Conservation (phyloP, 805 yeast species). For the Sugiyamaella americana region DNA sequence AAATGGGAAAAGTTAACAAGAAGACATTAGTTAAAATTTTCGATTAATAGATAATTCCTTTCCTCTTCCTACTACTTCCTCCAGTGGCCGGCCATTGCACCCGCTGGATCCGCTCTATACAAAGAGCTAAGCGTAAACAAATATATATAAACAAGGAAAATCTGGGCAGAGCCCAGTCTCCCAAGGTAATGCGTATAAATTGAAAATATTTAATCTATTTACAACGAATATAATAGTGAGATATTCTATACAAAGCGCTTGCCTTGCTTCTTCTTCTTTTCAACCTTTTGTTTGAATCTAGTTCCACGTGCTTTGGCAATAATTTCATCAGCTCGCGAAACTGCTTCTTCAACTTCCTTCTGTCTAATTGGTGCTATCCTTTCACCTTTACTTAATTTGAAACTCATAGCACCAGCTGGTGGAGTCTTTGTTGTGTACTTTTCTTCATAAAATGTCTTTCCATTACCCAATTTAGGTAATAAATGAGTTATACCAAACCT, state of each 20-base stretch:
- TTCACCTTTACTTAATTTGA: conserved; percentile 80
- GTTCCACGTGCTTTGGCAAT: conserved; percentile 60
- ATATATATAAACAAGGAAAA: no score
- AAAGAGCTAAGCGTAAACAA: no score
- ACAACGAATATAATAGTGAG: background rate
- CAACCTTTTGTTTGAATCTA: conserved; percentile 41
- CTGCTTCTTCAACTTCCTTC: conserved; percentile 57
- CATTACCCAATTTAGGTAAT: conserved; percentile 57
- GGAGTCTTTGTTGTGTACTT: conserved; percentile 63
- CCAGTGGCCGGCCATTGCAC: no score
- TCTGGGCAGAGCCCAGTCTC: no score
- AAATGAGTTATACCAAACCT: conserved; percentile 73
- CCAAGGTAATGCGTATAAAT: background rate
- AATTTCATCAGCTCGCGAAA: conserved; percentile 59
- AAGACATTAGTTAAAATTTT: conserved; percentile 25
- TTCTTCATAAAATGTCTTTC: conserved; percentile 69
- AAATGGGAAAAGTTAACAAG: conserved; percentile 34
- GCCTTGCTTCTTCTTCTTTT: conserved; percentile 30
- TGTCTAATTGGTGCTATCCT: conserved; percentile 51
- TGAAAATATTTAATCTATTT: background rate
- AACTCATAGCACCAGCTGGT: conserved; percentile 69
- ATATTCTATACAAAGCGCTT: conserved; percentile 3
- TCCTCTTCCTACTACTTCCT: no score
- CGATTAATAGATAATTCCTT: conserved; percentile 4
- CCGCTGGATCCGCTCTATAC: no score